Percentiles rank a stretch among this genome's conserved stretches.
Conservation (phyloP, 148 eudicot genomes). For the Vaccinium corymbosum region DNA sequence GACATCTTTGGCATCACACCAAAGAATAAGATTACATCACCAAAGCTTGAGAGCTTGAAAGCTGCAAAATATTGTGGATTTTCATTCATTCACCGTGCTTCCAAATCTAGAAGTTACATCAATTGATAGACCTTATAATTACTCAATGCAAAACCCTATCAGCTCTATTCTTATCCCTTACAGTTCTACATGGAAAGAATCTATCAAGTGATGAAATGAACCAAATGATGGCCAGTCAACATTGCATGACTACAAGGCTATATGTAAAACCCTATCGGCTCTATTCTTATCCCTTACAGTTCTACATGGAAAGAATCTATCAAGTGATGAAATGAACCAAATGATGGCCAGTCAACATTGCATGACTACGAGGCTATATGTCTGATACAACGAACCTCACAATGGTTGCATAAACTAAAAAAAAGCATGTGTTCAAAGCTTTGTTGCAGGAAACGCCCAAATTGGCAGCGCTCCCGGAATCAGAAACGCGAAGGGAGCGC, state of each 20-base stretch:
- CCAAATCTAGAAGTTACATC: not conserved
- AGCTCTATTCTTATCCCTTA: not conserved
- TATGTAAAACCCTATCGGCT: not conserved
- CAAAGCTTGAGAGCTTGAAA: not conserved
- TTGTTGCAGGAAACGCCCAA: no score
- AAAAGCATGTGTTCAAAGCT: not conserved
- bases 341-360: not conserved
- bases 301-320: not conserved
- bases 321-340: not conserved
- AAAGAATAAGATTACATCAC: not conserved
- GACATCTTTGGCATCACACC: not conserved
- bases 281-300: not conserved
- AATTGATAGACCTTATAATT: not conserved
- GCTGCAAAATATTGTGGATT: not conserved
- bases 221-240: not conserved
- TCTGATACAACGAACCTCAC: not conserved
- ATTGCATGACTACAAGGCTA: not conserved
- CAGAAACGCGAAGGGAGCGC: no score
- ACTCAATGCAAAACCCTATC: not conserved
- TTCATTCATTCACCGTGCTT: slow-evolving; percentile 1
- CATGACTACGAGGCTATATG: not conserved
- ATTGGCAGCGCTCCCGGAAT: no score
- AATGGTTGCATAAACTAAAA: not conserved
- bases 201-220: not conserved
- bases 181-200: not conserved